Base-by-base conservation (phyloP, 768 basidiomycete genomes). In the Mycena maculata region DNA sequence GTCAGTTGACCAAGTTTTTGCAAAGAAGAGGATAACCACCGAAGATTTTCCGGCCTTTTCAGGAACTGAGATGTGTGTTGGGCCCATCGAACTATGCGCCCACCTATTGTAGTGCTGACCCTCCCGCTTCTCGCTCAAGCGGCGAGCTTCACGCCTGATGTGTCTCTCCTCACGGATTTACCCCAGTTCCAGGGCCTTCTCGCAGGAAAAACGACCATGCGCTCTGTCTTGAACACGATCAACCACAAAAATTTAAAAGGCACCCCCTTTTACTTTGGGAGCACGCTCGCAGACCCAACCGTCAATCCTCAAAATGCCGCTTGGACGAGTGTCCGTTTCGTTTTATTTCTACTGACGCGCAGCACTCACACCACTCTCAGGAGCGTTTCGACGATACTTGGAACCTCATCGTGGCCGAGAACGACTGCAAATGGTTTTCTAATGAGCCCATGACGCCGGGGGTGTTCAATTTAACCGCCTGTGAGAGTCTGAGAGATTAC, bases 391-490 rank as follows among this genome's bases (percentile, higher is more conserved):
- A 63, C 22, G 69, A 70, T 33, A 67, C 69, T 36, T 70, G 61
- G 56, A 70, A 70, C 36, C 57, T 70, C 13, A 56, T 56, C 0
- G 69, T 70, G 6, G 69, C 69, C 6, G 69, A 70, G 47, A 70
- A 70, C 42, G 39, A 70, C 45, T 70, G 69, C 57, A 70, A 70
- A 45, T 70, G 69, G 69, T 66, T 70, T 28, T 66, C 69, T 16
- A 70, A 66, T 12, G 69, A 70, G 28, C 69, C 69, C 6, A 44
- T 39, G 4, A 28, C 38, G 22, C 47, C 48, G 13, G 69, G 69
- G 16, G 60, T 67, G 20, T 70, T 70, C 61, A 70, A 70, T 60
- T 50, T 70, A 28, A 66, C 69, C 25, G 65, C 69, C 6, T 70
- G 69, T 47, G 2, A 47, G 22, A 54, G 50, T 33, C 45, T 70